Conservation (phyloP, 2,329 filamentous ascomycete species). For the Endoconidiophora polonica region DNA sequence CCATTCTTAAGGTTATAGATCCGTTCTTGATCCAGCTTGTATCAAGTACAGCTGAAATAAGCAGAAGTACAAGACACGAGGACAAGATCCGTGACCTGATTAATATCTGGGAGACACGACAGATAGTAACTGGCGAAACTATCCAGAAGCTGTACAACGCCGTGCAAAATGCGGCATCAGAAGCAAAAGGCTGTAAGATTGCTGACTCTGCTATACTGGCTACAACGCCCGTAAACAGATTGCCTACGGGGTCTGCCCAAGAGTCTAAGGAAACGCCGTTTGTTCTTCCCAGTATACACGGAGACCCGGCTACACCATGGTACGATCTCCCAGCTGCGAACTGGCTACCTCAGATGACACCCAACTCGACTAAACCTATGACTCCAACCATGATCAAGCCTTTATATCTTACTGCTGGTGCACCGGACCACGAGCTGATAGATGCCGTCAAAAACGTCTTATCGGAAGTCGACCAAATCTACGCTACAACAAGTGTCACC, state of each 20-base stretch:
- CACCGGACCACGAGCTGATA: conserved; percentile 48
- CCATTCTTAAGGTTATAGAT: conserved; percentile 40
- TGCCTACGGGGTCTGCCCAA: conserved; percentile 17
- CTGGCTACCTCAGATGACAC: conserved; percentile 62
- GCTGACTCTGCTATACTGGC: conserved; percentile 11
- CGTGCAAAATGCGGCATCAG: conserved; percentile 26
- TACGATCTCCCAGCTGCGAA: conserved; percentile 72
- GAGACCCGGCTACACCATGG: conserved; percentile 56
- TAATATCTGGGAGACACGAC: conserved; percentile 51
- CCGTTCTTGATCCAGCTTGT: conserved; percentile 45
- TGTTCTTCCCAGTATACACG: conserved; percentile 59
- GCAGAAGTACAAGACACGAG: conserved; percentile 47
- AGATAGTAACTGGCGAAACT: conserved; percentile 40
- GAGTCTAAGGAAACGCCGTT: conserved; percentile 44
- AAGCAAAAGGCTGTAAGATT: too few relatives aligned
- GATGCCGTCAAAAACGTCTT: conserved; percentile 55
- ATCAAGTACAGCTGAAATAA: conserved; percentile 37
- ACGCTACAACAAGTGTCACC: conserved; percentile 21
- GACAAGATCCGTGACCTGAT: conserved; percentile 48
- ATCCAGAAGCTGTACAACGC: conserved; percentile 43
- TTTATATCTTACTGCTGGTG: conserved; percentile 51
- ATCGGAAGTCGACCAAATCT: conserved; percentile 52
- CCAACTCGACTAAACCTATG: conserved; percentile 60
- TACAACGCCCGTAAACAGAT: conserved; percentile 14
- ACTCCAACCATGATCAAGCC: conserved; percentile 54